Base-by-base conservation (phyloP, 2,329 filamentous ascomycete species). In the Fusarium sambucinum region DNA sequence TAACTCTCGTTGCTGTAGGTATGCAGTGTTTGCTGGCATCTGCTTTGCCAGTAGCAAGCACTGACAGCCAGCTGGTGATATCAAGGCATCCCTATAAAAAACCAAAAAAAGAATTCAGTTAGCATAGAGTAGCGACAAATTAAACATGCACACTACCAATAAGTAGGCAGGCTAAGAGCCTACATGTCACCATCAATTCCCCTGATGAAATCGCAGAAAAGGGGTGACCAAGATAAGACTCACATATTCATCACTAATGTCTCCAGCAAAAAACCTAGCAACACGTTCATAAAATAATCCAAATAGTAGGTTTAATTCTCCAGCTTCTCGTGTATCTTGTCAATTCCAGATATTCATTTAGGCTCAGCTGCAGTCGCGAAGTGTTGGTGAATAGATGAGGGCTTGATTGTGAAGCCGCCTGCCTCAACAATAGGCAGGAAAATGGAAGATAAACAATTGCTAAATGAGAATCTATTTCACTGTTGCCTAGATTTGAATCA, bases 231-330 rank as follows among this genome's bases (percentile, higher is more conserved):
- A 32, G 23, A 38, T 23, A 16, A 50, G 17, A 50, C 14, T n/a
- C 21, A 25, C 6, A 5, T 27, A 14, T 8, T 8, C 16, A 25
- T 27, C 21, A 38, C 6, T 2, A n/a, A 19, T 4, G 27, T 13
- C 10, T 5, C 12, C 13, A 16, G 2, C 6, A 4, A 6, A 13
- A 13, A 21, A 9, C 6, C 25, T 21, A 10, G 16, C 3, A 21
- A 29, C 16, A 5, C 6, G 1, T 9, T 12, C 6, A 5, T 4
- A 3, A 10, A 4, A 3, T 19, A 8, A 14, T 12, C 6, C 1
- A 13, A 19, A 21, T 38, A 8, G 6, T 8, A 21, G 4, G 21
- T 13, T 6, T 38, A 12, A 19, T 7, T 38, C 12, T 12, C 4
- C 21, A 5, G 14, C 29, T 25, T 17, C 17, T 48, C 4, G 13